Evolutionary conservation across 1,284 basidiomycete species (phyloP).

Genomic region (Pisolithus thermaeus): DNA sequence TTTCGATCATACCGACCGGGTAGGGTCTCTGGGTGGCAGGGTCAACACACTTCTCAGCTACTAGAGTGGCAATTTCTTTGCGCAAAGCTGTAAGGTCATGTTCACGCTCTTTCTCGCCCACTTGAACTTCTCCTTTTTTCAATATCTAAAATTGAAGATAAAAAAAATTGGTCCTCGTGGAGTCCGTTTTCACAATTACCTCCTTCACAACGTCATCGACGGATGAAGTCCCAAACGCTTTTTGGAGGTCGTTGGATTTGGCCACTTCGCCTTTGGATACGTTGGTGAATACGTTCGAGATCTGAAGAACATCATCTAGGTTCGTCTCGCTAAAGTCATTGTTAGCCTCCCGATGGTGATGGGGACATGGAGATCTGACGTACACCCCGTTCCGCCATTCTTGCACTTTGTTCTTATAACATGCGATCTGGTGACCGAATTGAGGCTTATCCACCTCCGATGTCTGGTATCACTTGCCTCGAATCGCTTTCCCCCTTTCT

Average conservation of each 20-base stretch:
- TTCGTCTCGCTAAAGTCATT: slow-evolving; percentile 69
- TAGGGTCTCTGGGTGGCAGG: slow-evolving; percentile 86
- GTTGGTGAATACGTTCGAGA: slow-evolving; percentile 93
- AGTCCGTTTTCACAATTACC: slow-evolving; percentile 37
- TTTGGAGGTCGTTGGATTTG: slow-evolving; percentile 83
- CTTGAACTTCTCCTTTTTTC: slow-evolving; percentile 94
- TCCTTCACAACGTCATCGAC: slow-evolving; percentile 77
- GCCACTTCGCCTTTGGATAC: slow-evolving; percentile 96
- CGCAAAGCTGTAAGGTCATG: slow-evolving; percentile 83
- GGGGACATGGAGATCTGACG: slow-evolving; percentile 23
- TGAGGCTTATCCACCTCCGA: not conserved
- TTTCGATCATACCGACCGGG: slow-evolving; percentile 95
- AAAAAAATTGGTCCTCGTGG: not conserved
- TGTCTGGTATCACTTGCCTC: slow-evolving; percentile 52
- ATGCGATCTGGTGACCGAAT: slow-evolving; percentile 69
- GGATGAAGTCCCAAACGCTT: slow-evolving; percentile 82
- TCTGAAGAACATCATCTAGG: slow-evolving; percentile 95
- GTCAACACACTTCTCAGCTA: slow-evolving; percentile 94
- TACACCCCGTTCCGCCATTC: slow-evolving; percentile 92
- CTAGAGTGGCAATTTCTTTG: slow-evolving; percentile 90
- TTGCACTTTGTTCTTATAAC: slow-evolving; percentile 99
- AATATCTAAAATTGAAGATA: slow-evolving; percentile 58
- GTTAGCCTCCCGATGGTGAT: not conserved
- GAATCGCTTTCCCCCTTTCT: slow-evolving; percentile 96
- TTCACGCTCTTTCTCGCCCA: slow-evolving; percentile 94